A percentile compares a stretch with the other conserved stretches of the same genome.
phyloP scores from a whole-genome alignment of 306 rosid genomes.

The Corylus heterophylla region DNA sequence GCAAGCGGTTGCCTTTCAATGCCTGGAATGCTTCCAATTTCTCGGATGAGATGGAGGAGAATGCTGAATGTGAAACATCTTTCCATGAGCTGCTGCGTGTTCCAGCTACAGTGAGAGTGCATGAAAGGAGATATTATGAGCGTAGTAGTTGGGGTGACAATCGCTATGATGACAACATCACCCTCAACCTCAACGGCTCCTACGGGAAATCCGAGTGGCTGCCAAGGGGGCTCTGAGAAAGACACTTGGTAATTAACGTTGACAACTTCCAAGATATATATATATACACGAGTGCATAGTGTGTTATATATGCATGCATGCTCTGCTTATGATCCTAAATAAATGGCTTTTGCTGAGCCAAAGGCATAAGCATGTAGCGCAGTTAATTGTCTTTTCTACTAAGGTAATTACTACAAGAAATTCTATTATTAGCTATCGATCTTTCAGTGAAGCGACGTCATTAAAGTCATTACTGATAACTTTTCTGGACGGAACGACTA shows the following conservation, averaged over 20 bases:
- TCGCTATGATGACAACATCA: constrained; percentile 2
- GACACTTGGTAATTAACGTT: not conserved
- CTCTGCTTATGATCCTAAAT: not conserved
- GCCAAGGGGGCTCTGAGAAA: constrained; percentile 31
- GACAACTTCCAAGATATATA: not conserved
- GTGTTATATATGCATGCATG: not conserved
- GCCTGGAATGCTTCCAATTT: not conserved
- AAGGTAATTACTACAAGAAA: not conserved
- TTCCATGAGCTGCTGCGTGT: constrained; percentile 25
- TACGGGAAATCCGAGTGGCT: constrained; percentile 25
- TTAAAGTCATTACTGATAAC: too few relatives aligned
- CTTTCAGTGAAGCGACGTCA: too few relatives aligned
- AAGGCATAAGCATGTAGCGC: not conserved
- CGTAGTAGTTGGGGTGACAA: constrained; percentile 20
- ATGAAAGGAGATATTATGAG: constrained; percentile 34
- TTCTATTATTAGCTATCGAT: too few relatives aligned
- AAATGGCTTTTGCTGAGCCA: not conserved
- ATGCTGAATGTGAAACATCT: constrained; percentile 14
- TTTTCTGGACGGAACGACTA: not conserved
- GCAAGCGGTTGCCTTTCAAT: constrained; percentile 2
- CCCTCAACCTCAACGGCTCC: constrained; percentile 14
- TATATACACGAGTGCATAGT: not conserved
- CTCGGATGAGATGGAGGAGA: constrained; percentile 16
- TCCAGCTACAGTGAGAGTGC: constrained; percentile 11
- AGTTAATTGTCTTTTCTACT: not conserved